phyloP scores from a whole-genome alignment of 495 filamentous ascomycete species.

The Xylaria scruposa region DNA sequence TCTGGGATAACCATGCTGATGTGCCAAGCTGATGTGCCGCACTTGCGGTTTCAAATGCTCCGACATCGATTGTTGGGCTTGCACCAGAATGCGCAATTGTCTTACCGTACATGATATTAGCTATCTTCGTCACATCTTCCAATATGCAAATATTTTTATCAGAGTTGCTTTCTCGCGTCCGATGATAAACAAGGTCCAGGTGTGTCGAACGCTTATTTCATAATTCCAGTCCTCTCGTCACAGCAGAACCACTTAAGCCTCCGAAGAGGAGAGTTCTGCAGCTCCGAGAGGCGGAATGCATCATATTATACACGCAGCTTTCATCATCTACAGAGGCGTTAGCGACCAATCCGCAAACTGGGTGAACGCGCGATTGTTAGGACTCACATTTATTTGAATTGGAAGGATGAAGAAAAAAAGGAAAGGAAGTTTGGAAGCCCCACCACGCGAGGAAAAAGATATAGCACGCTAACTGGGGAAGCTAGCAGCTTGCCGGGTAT shows the following conservation, averaged over 20 bases:
- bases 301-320: conserved; percentile 96
- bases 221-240: conserved; percentile 67
- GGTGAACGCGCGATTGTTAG: conserved; percentile 22
- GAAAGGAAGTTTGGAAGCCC: conserved; percentile 40
- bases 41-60: conserved; percentile 3
- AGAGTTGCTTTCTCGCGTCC: conserved; percentile 99
- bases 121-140: conserved; percentile 32
- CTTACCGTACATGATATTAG: not conserved
- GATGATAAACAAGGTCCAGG: conserved; percentile 88
- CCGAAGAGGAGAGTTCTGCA: conserved; percentile 77
- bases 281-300: conserved; percentile 69
- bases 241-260: conserved; percentile 89
- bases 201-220: conserved; percentile 99
- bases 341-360: conserved; percentile 43
- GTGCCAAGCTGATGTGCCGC: not conserved
- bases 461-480: conserved; percentile 17
- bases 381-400: conserved; percentile 90
- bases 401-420: conserved; percentile 88
- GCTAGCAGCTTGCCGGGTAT: not conserved
- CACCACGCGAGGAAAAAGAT: conserved; percentile 25
- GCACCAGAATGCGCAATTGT: not conserved
- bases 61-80: not conserved
- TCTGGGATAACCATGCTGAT: not conserved
- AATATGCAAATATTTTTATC: conserved; percentile 59
- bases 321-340: conserved; percentile 85